These are phyloP conservation scores for Berkeleyomyces rouxiae DNA, from an alignment of 2,329 filamentous ascomycete species.

Conservation along the genomic window DNA sequence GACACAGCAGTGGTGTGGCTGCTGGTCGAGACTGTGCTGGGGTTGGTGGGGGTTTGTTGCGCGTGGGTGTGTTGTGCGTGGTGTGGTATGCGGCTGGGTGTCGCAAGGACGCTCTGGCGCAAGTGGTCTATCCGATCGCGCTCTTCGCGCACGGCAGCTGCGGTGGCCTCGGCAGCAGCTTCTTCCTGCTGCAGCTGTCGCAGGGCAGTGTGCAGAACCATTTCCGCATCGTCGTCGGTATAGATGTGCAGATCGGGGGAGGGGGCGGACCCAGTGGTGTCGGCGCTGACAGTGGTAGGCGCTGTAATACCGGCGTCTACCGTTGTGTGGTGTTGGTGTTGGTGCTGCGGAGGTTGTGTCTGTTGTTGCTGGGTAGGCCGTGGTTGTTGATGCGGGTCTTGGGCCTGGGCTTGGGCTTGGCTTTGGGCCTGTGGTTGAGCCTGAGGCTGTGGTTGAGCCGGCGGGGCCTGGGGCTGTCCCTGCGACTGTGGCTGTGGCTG, in stretches of 20 bases:
- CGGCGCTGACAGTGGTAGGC: conserved; percentile 2
- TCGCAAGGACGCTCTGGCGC: conserved; percentile 12
- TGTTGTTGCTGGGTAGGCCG: no score
- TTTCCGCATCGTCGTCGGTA: conserved; percentile 37
- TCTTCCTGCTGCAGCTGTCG: conserved; percentile 43
- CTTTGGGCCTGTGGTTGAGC: no score
- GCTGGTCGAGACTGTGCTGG: neutral
- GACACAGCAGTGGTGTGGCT: neutral
- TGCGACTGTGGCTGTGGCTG: neutral
- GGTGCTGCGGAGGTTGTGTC: conserved; percentile 9
- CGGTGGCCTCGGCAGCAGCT: conserved; percentile 40
- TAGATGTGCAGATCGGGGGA: conserved; percentile 22
- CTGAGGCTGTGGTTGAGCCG: no score
- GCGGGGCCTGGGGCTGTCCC: neutral
- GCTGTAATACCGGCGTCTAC: conserved; percentile 1
- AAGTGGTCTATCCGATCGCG: conserved; percentile 31
- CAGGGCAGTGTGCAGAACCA: conserved; percentile 41
- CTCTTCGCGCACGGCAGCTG: conserved; percentile 36
- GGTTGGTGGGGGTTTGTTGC: neutral
- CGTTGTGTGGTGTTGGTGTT: conserved; percentile 8
- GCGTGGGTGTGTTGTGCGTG: neutral
- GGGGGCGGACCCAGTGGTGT: conserved; percentile 17
- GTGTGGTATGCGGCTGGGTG: conserved; percentile 15
- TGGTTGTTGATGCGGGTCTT: no score
- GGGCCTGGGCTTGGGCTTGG: no score